Percentiles rank a stretch among this genome's conserved stretches.
Conservation (phyloP, 768 basidiomycete genomes). For the Kwoniella mangroviensis region DNA sequence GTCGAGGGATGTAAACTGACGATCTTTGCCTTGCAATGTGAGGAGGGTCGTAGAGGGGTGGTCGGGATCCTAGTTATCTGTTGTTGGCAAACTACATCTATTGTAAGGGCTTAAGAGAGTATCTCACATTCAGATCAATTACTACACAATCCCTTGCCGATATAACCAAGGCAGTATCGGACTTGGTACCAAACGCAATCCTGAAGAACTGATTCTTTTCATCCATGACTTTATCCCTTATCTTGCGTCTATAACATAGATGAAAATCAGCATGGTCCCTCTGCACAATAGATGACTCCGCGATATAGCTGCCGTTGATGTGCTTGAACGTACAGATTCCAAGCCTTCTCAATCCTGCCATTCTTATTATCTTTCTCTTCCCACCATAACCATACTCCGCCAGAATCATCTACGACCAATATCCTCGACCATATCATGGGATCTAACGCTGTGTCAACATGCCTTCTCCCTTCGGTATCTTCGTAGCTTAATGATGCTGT, state of each 20-base stretch:
- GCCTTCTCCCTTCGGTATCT: slow-evolving; percentile 33
- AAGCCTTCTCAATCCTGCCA: slow-evolving; percentile 26
- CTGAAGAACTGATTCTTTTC: slow-evolving; percentile 35
- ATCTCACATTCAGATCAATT: slow-evolving; percentile 39
- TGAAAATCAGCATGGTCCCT: neutral
- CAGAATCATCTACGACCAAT: slow-evolving; percentile 43
- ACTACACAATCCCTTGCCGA: slow-evolving; percentile 20
- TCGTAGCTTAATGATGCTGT: slow-evolving; percentile 21
- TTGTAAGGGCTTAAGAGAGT: neutral
- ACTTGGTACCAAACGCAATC: slow-evolving; percentile 36
- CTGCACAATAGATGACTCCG: too few species aligned
- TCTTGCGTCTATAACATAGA: slow-evolving; percentile 18
- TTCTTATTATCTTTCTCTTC: slow-evolving; percentile 29
- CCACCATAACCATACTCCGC: slow-evolving; percentile 46
- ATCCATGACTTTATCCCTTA: slow-evolving; percentile 15
- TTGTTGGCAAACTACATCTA: neutral
- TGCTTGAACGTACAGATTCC: slow-evolving; percentile 33
- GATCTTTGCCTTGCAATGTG: slow-evolving; percentile 9
- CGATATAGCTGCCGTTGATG: neutral
- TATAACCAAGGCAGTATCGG: slow-evolving; percentile 38
- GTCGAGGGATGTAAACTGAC: slow-evolving; percentile 37
- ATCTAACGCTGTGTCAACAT: slow-evolving; percentile 42
- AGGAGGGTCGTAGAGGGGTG: slow-evolving; percentile 22
- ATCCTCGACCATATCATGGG: slow-evolving; percentile 31
- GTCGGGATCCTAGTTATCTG: slow-evolving; percentile 13